Conservation (phyloP, 257 asterid genomes). For the Schizonepeta tenuifolia region DNA sequence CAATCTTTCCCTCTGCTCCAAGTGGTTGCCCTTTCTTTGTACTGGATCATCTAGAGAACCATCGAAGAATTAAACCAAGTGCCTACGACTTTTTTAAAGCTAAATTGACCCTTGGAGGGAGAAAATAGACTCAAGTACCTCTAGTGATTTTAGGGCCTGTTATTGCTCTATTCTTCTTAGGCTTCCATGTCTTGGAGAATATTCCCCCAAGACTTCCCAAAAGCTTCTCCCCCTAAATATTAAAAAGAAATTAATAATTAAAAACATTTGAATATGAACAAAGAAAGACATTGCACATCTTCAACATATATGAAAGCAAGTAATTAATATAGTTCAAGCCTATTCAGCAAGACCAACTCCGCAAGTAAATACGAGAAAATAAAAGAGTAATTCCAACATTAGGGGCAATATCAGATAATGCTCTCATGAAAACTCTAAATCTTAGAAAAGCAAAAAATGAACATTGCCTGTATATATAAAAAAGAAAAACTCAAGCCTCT, state of each 20-base stretch:
- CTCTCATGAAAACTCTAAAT: neutral
- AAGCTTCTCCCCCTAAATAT: conserved; percentile 87
- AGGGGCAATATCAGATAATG: neutral
- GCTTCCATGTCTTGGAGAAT: conserved; percentile 94
- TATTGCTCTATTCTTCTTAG: conserved; percentile 68
- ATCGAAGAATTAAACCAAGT: conserved; percentile 32
- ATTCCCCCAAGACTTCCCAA: conserved; percentile 95
- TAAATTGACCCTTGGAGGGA: neutral
- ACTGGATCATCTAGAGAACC: conserved; percentile 67
- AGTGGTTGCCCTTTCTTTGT: conserved; percentile 73
- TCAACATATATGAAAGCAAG: neutral
- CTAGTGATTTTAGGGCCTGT: conserved; percentile 65
- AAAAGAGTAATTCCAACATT: neutral
- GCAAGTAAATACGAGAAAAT: neutral
- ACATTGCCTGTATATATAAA: neutral
- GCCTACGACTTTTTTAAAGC: neutral
- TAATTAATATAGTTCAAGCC: neutral
- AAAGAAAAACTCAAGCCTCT: neutral
- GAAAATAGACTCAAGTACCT: conserved; percentile 46
- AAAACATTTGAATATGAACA: neutral
- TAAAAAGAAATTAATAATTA: conserved; percentile 27
- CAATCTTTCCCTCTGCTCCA: conserved; percentile 86
- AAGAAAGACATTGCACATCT: conserved; percentile 3
- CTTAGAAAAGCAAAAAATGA: neutral
- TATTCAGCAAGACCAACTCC: neutral